Conservation (phyloP, 169 alveolate species). For the Plasmodium blacklocki region DNA sequence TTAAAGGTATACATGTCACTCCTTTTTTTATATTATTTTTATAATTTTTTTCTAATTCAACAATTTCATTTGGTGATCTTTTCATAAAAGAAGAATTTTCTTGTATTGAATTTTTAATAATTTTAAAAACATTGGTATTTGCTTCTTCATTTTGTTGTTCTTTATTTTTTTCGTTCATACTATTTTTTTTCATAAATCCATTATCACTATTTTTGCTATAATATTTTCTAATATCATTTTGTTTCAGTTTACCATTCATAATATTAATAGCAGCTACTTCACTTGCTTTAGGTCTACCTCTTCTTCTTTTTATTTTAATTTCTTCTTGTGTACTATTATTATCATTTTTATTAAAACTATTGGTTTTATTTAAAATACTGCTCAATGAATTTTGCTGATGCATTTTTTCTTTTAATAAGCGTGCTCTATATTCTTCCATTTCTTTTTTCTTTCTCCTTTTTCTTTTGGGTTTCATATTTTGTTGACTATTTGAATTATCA, state of each 20-base stretch:
- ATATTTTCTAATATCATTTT: conserved; percentile 71
- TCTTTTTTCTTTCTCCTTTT: conserved; percentile 75
- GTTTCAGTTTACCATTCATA: conserved; percentile 35
- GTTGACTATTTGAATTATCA: conserved; percentile 28
- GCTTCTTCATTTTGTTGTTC: conserved; percentile 40
- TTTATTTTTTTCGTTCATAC: conserved; percentile 30
- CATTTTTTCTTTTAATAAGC: conserved; percentile 61
- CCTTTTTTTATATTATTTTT: conserved; percentile 75
- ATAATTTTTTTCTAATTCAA: conserved; percentile 64
- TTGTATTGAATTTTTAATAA: conserved; percentile 52
- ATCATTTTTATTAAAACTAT: conserved; percentile 49
- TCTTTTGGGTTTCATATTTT: conserved; percentile 67
- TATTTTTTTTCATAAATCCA: conserved; percentile 25
- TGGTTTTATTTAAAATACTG: conserved; percentile 38
- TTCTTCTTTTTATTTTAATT: conserved; percentile 66
- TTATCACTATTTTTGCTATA: conserved; percentile 60
- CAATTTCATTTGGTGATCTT: conserved; percentile 69
- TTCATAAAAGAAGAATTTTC: conserved; percentile 63
- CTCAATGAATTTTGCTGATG: conserved; percentile 69
- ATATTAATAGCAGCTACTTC: conserved; percentile 50
- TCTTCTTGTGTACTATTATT: conserved; percentile 49
- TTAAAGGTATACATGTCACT: conserved; percentile 77
- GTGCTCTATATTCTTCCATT: conserved; percentile 76
- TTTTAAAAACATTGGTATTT: conserved; percentile 53
- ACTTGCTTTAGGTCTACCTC: conserved; percentile 72